Evolutionary conservation across 176 grass and related monocot species (phyloP), one percentile per base, ranked within the genome.

Genomic region (Ensete glaucum): DNA sequence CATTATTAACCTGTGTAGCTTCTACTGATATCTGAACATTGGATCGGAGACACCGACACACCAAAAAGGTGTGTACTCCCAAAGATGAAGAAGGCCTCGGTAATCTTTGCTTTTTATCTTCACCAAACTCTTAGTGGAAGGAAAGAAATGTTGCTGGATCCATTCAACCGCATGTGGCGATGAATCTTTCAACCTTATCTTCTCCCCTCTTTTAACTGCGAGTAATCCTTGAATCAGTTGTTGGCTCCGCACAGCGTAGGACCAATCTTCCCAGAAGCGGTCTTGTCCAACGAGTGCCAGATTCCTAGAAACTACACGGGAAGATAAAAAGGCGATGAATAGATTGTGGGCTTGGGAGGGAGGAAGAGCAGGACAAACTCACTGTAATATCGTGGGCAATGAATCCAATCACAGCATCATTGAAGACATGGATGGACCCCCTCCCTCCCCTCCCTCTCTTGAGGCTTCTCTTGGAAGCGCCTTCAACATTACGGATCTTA

Each of bases 361-460:
- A 72, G 25, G 19, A 56, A 76, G 56, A 76, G 55, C 24, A 50
- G 27, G 73, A 76, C 73, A 63, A 76, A 50, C 56, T 48, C 50
- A 21, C 12, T 22, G 60, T 59, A 49, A 6, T 74, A 59, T 13
- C 48, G 43, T 69, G 11, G 26, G 4, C 27, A 69, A 8, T 16
- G 3, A 43, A 43, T 16, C n/a, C 64, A 67, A 29, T 67, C 12
- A 68, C 14, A 73, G 51, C 24, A 25, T 48, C 20, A n/a, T 53
- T 25, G 22, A 73, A 52, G 16, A 21, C 11, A 48, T 59, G n/a
- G 13, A 64, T 50, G 7, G 19, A 60, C 22, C 22, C 22, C 22
- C 14, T 16, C 14, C 1, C 14, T 1, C 24, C 24, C 24, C 3
- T 16, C 3, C 5, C 14, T 21, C 8, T 2, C 17, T 0, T 12